Conservation (phyloP, 2,329 filamentous ascomycete species). For the Xenoacremonium recifei region DNA sequence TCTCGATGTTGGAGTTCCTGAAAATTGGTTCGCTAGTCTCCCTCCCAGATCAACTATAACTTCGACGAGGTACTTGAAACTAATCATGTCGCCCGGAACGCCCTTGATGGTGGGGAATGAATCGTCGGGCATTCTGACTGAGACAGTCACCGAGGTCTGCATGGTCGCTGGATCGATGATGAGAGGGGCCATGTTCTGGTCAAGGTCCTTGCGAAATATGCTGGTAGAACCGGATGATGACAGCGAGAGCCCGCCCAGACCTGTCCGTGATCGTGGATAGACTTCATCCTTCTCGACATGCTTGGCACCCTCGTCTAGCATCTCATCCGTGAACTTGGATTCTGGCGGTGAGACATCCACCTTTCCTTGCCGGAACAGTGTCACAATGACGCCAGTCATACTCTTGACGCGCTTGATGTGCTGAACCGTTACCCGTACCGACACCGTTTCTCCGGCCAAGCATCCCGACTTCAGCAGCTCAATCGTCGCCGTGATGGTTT, state of each 20-base stretch:
- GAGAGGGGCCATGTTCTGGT: slow-evolving; percentile 83
- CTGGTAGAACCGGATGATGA: slow-evolving; percentile 84
- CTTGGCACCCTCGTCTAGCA: slow-evolving; percentile 63
- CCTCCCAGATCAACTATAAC: slow-evolving; percentile 91
- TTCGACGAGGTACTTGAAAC: slow-evolving; percentile 91
- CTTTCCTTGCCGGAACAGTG: slow-evolving; percentile 84
- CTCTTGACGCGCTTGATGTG: slow-evolving; percentile 90
- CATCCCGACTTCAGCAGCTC: slow-evolving; percentile 81
- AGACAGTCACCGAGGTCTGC: slow-evolving; percentile 76
- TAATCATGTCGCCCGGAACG: slow-evolving; percentile 91
- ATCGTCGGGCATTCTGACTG: slow-evolving; percentile 84
- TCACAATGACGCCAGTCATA: slow-evolving; percentile 88
- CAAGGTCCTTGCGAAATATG: slow-evolving; percentile 92
- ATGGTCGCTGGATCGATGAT: slow-evolving; percentile 82
- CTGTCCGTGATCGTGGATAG: slow-evolving; percentile 83
- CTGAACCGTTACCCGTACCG: slow-evolving; percentile 76
- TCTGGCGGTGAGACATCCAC: slow-evolving; percentile 72
- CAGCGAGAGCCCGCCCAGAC: slow-evolving; percentile 80
- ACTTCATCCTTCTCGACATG: slow-evolving; percentile 77
- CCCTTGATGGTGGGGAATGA: slow-evolving; percentile 87
- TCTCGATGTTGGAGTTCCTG: slow-evolving; percentile 54
- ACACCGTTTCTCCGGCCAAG: slow-evolving; percentile 79
- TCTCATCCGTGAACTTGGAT: slow-evolving; percentile 46
- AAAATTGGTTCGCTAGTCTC: slow-evolving; percentile 71
- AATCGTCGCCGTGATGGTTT: slow-evolving; percentile 82